phyloP scores from a whole-genome alignment of 768 basidiomycete genomes.

The Lentinula detonsa region DNA sequence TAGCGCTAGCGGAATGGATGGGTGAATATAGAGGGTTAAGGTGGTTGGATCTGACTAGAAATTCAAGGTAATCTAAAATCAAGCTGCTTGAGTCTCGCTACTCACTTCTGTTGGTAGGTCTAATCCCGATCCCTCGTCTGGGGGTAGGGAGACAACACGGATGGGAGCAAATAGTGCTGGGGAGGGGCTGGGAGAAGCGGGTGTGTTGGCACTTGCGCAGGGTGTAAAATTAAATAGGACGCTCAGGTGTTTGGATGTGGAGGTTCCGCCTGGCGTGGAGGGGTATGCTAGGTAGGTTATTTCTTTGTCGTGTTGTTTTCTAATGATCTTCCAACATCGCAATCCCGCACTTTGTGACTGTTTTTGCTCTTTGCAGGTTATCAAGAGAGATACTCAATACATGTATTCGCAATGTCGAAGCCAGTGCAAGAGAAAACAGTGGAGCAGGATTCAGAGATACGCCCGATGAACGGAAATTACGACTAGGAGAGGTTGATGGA shows the following conservation, averaged over 20 bases:
- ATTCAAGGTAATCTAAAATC: constrained; percentile 25
- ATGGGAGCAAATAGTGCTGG: constrained; percentile 2
- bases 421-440: constrained; percentile 46
- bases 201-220: constrained; percentile 86
- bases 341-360: background rate
- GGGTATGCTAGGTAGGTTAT: constrained; percentile 58
- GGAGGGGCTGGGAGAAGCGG: constrained; percentile 65
- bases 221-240: constrained; percentile 80
- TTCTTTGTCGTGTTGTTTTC: background rate
- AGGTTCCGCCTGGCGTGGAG: constrained; percentile 83
- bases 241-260: constrained; percentile 90
- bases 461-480: background rate
- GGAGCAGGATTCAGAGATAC: background rate
- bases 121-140: too few species aligned
- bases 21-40: constrained; percentile 84
- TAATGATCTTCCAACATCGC: too few species aligned
- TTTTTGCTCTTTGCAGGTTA: constrained; percentile 35
- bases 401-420: constrained; percentile 92
- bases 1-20: constrained; percentile 93
- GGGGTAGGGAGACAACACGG: background rate
- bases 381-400: constrained; percentile 86
- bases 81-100: too few species aligned
- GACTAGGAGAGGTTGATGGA: background rate
- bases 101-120: too few species aligned
- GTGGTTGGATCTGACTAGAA: constrained; percentile 87